These are phyloP conservation scores for Podila verticillata DNA, from an alignment of 192 early-diverging fungal species.

Conservation along the genomic window DNA sequence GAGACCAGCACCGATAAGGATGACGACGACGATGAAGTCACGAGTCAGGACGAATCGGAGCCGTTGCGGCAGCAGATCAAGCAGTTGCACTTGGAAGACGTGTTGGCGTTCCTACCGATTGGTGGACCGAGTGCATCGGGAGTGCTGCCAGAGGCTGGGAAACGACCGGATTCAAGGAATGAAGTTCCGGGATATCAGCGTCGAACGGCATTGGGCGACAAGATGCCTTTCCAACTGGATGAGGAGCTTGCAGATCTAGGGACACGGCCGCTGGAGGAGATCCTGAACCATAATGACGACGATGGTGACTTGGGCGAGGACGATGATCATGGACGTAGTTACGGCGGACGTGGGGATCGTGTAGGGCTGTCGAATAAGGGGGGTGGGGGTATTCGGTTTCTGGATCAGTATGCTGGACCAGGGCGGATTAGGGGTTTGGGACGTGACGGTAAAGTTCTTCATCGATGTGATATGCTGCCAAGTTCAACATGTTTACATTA, in stretches of 20 bases:
- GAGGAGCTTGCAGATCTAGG: conserved; percentile 42
- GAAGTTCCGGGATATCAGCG: conserved; percentile 7
- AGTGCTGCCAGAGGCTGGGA: conserved; percentile 7
- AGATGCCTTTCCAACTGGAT: conserved; percentile 44
- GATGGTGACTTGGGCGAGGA: conserved; percentile 17
- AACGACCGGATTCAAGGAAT: neutral
- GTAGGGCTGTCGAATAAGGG: neutral
- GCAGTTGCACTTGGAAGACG: conserved; percentile 40
- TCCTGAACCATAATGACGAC: conserved; percentile 21
- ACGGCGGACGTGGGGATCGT: neutral
- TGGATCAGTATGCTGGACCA: conserved; percentile 8
- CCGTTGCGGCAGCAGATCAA: conserved; percentile 42
- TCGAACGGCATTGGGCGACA: conserved; percentile 24
- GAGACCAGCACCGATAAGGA: conserved; percentile 23
- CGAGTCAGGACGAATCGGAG: conserved; percentile 34
- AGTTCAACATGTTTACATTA: too few relatives aligned
- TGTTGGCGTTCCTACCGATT: conserved; percentile 40
- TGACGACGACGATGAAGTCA: conserved; percentile 8
- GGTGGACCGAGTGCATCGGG: conserved; percentile 21
- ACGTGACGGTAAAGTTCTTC: conserved; percentile 19
- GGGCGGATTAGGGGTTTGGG: conserved; percentile 12
- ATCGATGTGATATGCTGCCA: too few relatives aligned
- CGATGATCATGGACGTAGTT: conserved; percentile 7
- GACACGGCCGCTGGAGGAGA: conserved; percentile 26
- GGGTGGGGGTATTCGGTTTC: conserved; percentile 19